phyloP scores from a whole-genome alignment of 805 yeast genomes.

The Metschnikowia henanensis region DNA sequence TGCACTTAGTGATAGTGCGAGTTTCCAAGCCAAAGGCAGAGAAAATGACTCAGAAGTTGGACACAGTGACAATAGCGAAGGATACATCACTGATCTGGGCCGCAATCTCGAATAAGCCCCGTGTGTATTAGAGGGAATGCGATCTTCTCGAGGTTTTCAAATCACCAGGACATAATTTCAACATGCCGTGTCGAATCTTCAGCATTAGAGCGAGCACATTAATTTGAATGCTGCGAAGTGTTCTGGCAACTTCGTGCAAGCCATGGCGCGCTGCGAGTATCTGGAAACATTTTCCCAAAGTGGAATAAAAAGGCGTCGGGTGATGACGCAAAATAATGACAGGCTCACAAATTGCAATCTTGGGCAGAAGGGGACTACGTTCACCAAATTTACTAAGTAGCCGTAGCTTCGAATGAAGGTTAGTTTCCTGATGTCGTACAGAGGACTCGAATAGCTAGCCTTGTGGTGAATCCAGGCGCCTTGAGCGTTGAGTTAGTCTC shows the following conservation, averaged over 20 bases:
- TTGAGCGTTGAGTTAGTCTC: background rate
- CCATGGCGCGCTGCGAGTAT: background rate
- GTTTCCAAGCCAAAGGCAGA: background rate
- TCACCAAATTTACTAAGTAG: background rate
- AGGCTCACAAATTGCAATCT: too few relatives aligned
- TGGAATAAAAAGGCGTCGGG: background rate
- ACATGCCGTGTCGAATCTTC: too few relatives aligned
- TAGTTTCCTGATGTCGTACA: too few relatives aligned
- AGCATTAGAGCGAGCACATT: too few relatives aligned
- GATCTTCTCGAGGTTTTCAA: background rate
- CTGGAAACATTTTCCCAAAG: background rate
- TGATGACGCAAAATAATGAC: background rate
- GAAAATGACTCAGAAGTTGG: background rate
- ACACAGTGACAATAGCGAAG: background rate
- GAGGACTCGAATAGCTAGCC: too few relatives aligned
- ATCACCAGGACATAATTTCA: too few relatives aligned
- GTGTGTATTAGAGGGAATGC: too few relatives aligned
- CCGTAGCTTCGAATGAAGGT: too few relatives aligned
- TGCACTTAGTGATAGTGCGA: background rate
- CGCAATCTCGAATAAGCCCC: too few relatives aligned
- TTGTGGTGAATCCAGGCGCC: too few relatives aligned
- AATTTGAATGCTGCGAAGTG: too few relatives aligned
- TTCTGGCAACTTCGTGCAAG: too few relatives aligned
- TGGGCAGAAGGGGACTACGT: background rate
- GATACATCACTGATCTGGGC: background rate